Percentiles rank a stretch among this genome's conserved stretches.
Conservation (phyloP, 805 yeast species). For the Grigorovia humatica region DNA sequence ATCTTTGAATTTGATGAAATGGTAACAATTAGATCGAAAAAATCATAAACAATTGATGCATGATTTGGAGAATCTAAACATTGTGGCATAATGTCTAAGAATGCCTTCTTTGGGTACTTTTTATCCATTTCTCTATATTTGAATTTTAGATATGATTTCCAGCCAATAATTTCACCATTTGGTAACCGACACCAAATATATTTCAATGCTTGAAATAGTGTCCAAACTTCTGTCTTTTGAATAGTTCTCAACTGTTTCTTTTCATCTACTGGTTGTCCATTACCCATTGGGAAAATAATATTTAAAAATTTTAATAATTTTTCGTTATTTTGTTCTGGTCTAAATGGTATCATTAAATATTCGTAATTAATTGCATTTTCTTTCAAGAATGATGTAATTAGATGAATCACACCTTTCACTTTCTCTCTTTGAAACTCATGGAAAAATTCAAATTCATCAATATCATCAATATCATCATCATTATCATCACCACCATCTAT, state of each 20-base stretch:
- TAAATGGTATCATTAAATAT: constrained; percentile 62
- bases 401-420: constrained; percentile 56
- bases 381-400: constrained; percentile 64
- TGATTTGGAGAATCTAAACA: constrained; percentile 77
- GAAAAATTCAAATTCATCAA: constrained; percentile 27
- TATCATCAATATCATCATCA: constrained; percentile 13
- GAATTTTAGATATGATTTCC: constrained; percentile 72
- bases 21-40: constrained; percentile 68
- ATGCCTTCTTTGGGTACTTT: constrained; percentile 61
- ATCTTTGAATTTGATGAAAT: constrained; percentile 69
- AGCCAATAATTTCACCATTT: constrained; percentile 68
- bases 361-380: constrained; percentile 62
- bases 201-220: constrained; percentile 63
- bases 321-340: constrained; percentile 57
- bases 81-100: constrained; percentile 72
- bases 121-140: constrained; percentile 53
- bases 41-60: constrained; percentile 82
- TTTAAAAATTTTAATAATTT: constrained; percentile 49
- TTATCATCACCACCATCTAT: neutral
- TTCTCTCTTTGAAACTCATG: constrained; percentile 53
- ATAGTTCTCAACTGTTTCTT: constrained; percentile 35
- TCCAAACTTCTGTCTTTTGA: constrained; percentile 50
- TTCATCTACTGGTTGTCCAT: constrained; percentile 35
- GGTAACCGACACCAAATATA: constrained; percentile 84
- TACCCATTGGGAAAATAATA: constrained; percentile 49